A percentile compares a stretch with the other conserved stretches of the same genome.
Conservation (phyloP, 2,329 filamentous ascomycete genomes). For the Beauveria sp. region DNA sequence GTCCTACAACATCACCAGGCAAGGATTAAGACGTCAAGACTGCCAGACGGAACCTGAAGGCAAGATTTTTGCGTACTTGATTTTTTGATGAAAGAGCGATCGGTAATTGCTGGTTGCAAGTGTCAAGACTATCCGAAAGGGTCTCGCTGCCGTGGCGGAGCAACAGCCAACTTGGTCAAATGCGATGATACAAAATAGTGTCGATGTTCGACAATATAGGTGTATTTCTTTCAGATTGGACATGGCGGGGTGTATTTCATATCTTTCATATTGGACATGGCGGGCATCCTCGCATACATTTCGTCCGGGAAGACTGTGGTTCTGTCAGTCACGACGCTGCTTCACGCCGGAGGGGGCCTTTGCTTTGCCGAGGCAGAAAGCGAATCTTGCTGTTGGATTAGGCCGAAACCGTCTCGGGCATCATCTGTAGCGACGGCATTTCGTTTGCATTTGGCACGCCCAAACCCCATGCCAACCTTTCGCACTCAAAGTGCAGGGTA, state of each 20-base stretch:
- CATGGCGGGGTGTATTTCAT: background rate
- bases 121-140: conserved; percentile 8
- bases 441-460: too few relatives aligned
- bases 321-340: conserved; percentile 13
- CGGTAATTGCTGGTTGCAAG: background rate
- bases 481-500: background rate
- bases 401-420: conserved; percentile 9
- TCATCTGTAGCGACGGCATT: background rate
- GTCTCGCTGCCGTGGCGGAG: background rate
- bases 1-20: too few relatives aligned
- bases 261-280: background rate
- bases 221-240: background rate
- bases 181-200: too few relatives aligned
- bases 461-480: too few relatives aligned
- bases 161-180: background rate
- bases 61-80: too few relatives aligned
- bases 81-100: too few relatives aligned
- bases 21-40: too few relatives aligned
- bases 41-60: too few relatives aligned
- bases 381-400: conserved; percentile 12
- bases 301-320: conserved; percentile 12
- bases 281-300: background rate
- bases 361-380: conserved; percentile 13
- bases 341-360: conserved; percentile 15
- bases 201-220: background rate